Evolutionary conservation across 139 green algal genomes (phyloP).

Genomic region (Coelastrella sp.): DNA sequence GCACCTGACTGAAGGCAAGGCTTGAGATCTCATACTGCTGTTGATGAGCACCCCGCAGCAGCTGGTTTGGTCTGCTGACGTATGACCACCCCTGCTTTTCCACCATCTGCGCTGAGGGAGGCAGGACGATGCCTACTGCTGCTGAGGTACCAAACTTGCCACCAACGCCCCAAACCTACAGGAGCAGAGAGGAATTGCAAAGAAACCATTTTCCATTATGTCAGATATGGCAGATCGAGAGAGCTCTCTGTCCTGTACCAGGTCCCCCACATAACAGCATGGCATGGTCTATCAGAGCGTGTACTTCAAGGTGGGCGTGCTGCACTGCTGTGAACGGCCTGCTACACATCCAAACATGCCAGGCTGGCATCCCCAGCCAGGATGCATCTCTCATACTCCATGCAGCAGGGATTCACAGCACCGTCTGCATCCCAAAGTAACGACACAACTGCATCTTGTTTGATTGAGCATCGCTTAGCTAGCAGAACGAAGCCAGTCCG

Average conservation of each 20-base stretch:
- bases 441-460: no score
- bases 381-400: neutral
- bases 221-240: no score
- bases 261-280: neutral
- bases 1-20: conserved; percentile 77
- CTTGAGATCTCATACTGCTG: conserved; percentile 80
- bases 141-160: conserved; percentile 88
- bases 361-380: neutral
- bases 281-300: no score
- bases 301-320: no score
- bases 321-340: no score
- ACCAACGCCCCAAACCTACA: conserved; percentile 49
- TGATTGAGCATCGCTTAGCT: no score
- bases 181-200: neutral
- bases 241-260: neutral
- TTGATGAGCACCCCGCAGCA: conserved; percentile 70
- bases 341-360: no score
- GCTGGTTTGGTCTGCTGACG: conserved; percentile 65
- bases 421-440: no score
- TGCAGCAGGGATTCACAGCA: no score
- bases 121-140: conserved; percentile 74
- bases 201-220: no score
- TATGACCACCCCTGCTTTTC: conserved; percentile 87
- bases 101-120: conserved; percentile 79
- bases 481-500: no score